Evolutionary conservation across 208 protist species (phyloP), one percentile per base, ranked within the genome.

Genomic region (Leishmania martiniquensis): DNA sequence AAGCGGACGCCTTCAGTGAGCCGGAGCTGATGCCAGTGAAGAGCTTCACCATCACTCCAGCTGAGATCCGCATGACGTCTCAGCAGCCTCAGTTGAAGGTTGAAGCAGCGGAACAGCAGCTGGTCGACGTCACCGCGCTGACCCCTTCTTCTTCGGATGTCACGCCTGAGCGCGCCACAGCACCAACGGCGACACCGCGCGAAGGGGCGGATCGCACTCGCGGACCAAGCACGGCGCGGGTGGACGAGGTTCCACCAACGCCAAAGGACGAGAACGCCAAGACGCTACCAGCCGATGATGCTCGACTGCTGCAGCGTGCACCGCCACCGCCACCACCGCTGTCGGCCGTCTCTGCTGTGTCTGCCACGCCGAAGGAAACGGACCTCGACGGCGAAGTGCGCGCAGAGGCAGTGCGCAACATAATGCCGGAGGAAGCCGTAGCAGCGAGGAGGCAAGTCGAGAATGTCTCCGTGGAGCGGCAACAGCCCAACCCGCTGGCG

Each of bases 201-300:
- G 73, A 75, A 7, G 75, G 63, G 12, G 79, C 76, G 12, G 69
- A 77, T 32, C 13, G 42, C 59, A 72, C 78, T 42, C 73, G 72
- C 17, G 72, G 69, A 4, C 57, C 66, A 15, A 87, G 80, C 72
- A 84, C 70, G 20, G 80, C 76, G 10, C 78, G 62, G 13, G 63
- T 87, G 20, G 72, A 87, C 60, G 85, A 89, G 77, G 80, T 87
- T 63, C 80, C 80, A 2, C 80, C 80, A 15, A 79, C 80, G 5
- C 78, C 75, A 20, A 52, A 75, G 29, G 65, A 57, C 6, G 76
- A 87, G 39, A 51, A 39, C 15, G 42, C 52, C 20, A 76, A 63
- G 80, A 62, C 49, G 10, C 67, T 82, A 25, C 59, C 80, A 13
- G 73, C 76, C 39, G 78, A 87, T 62, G 78, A 84, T 34, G 75